Percentiles rank a stretch among this genome's conserved stretches.
Conservation (phyloP, 2,329 filamentous ascomycete genomes). For the Calonectria pseudoturangicola region DNA sequence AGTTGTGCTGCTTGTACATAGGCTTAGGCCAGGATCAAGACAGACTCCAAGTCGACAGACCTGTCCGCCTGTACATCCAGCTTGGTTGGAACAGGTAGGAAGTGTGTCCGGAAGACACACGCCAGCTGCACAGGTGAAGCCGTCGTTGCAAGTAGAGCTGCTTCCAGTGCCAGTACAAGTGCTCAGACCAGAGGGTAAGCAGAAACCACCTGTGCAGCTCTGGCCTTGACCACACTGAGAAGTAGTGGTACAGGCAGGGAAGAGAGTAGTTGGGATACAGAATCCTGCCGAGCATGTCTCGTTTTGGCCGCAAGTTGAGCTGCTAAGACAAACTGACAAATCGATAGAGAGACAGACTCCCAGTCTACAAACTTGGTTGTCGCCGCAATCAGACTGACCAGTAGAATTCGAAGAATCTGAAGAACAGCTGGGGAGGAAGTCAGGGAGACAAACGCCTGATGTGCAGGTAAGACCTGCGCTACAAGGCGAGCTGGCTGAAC, state of each 20-base stretch:
- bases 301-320: neutral
- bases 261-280: conserved; percentile 18
- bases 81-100: neutral
- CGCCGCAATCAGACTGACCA: neutral
- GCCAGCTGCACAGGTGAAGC: conserved; percentile 8
- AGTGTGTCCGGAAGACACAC: conserved; percentile 2
- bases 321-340: neutral
- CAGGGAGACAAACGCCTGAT: conserved; percentile 25
- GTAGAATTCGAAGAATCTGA: neutral
- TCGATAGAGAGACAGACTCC: conserved; percentile 7
- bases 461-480: conserved; percentile 1
- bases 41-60: conserved; percentile 29
- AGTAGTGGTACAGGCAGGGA: neutral
- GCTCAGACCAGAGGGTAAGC: conserved; percentile 1
- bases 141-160: neutral
- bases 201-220: conserved; percentile 30
- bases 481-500: neutral
- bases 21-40: neutral
- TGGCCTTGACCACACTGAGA: conserved; percentile 11
- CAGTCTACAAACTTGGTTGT: conserved; percentile 4
- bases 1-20: neutral
- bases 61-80: neutral
- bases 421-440: conserved; percentile 11
- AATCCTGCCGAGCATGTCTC: conserved; percentile 5
- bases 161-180: neutral